Base-by-base conservation (phyloP, 2,329 filamentous ascomycete genomes). In the Albophoma yamanashiensis region DNA sequence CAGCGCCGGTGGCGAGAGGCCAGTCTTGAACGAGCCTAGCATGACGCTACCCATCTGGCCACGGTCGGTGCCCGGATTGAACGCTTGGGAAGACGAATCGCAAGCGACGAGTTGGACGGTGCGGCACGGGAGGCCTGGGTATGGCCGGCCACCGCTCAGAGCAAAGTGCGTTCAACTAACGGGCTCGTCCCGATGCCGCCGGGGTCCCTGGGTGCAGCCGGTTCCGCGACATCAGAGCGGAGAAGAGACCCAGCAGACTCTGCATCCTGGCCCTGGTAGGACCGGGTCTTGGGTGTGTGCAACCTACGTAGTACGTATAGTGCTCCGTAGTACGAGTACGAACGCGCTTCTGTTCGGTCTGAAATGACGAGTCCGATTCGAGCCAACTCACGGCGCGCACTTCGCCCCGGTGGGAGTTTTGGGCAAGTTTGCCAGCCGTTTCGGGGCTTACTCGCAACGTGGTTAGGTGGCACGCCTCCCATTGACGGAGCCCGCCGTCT, bases 181-280 rank as follows among this genome's bases (percentile, higher is more conserved):
- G 56, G 62, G 62, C 47, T 63, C 60, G 45, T 63, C 58, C 62
- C 62, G 62, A 63, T 60, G 58, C 43, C 59, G 43, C 55, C 39
- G 56, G 56, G 59, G 59, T 56, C 56, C 59, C 61, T 61, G 61
- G 61, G 22, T 59, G 59, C 50, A 60, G 60, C 63, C 63, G 62
- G 60, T 64, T 64, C 62, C 63, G 59, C 61, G 61, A 56, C 55
- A 58, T 15, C 42, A 58, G 20, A 47, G 42, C 42, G 56, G 42
- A 57, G 36, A 45, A 57, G 14, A 27, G 55, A 40, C 38, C 22
- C 22, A 43, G 55, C 14, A 27, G 55, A 53, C 27, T 36, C 27
- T 12, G 27, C 50, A 53, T 53, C 50, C 50, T 53, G 50, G 50
- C 50, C 27, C 50, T n/a, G 27, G 50, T 14, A 53, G 15, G 50